Evolutionary conservation across 352 stramenopile genomes (phyloP).

Genomic region (Pythium dissimile): DNA sequence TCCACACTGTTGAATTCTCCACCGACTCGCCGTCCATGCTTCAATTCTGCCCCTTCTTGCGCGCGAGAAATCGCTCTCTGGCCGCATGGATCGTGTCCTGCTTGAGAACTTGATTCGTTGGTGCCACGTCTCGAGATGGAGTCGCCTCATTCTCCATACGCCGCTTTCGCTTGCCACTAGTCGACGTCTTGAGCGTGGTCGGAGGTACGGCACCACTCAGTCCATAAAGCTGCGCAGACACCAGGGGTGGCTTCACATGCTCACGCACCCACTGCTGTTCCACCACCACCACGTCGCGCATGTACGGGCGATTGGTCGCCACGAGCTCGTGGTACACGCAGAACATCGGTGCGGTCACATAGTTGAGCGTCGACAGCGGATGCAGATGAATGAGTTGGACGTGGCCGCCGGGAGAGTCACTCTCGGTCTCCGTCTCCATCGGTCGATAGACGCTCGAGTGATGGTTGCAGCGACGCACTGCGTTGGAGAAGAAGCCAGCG

Average conservation of each 20-base stretch:
- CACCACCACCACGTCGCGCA: constrained; percentile 52
- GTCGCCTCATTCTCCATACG: too few relatives aligned
- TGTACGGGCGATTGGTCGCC: constrained; percentile 64
- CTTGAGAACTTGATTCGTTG: background rate
- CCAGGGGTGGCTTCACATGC: constrained; percentile 32
- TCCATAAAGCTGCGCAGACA: constrained; percentile 34
- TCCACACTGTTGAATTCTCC: too few relatives aligned
- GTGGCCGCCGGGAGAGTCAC: background rate
- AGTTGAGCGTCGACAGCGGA: constrained; percentile 52
- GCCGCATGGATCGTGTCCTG: constrained; percentile 15
- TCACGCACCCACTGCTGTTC: constrained; percentile 49
- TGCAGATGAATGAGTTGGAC: constrained; percentile 66
- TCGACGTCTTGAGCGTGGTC: background rate
- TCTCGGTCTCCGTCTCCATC: background rate
- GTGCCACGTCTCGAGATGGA: background rate
- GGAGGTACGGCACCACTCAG: constrained; percentile 39
- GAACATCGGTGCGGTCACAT: constrained; percentile 38
- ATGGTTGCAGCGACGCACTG: constrained; percentile 48
- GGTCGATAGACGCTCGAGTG: constrained; percentile 56
- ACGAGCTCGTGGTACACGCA: constrained; percentile 79
- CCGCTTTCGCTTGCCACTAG: background rate
- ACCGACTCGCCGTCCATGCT: too few relatives aligned
- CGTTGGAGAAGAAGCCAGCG: constrained; percentile 70
- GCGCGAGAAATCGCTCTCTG: constrained; percentile 20
- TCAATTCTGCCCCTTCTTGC: constrained; percentile 8